Evolutionary conservation across 2,329 filamentous ascomycete species (phyloP).

Genomic region (Atkinsonella texensis): DNA sequence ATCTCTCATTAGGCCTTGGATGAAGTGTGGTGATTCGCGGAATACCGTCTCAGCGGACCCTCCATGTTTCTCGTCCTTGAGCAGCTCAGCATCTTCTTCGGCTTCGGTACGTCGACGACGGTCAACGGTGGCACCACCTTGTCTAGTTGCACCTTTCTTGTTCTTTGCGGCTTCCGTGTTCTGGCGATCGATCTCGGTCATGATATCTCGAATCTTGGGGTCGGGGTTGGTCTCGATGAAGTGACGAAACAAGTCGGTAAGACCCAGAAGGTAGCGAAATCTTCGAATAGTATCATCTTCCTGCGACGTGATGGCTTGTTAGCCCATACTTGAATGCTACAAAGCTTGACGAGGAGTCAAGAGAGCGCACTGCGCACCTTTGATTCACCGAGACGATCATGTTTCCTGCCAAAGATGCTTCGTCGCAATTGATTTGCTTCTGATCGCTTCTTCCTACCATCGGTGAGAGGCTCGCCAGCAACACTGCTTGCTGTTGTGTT

Average conservation of each 20-base stretch:
- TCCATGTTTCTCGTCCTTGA: slow-evolving; percentile 80
- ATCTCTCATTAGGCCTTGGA: slow-evolving; percentile 84
- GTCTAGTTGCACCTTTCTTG: slow-evolving; percentile 64
- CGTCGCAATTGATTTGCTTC: slow-evolving; percentile 84
- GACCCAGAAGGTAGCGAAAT: slow-evolving; percentile 86
- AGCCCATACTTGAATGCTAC: neutral
- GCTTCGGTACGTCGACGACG: slow-evolving; percentile 84
- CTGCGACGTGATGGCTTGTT: slow-evolving; percentile 29
- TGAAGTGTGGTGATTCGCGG: slow-evolving; percentile 82
- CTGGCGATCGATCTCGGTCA: slow-evolving; percentile 87
- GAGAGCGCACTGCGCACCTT: slow-evolving; percentile 47
- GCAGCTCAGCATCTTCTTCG: slow-evolving; percentile 85
- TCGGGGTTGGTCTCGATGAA: slow-evolving; percentile 98
- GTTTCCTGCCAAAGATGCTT: slow-evolving; percentile 90
- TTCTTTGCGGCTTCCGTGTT: slow-evolving; percentile 61
- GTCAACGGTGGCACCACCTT: slow-evolving; percentile 71
- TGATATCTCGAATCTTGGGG: slow-evolving; percentile 85
- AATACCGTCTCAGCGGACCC: slow-evolving; percentile 82
- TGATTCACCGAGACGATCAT: slow-evolving; percentile 79
- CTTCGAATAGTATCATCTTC: slow-evolving; percentile 91
- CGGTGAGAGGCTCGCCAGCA: slow-evolving; percentile 57
- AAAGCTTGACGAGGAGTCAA: neutral
- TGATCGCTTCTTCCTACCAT: slow-evolving; percentile 75
- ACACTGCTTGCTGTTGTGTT: slow-evolving; percentile 74
- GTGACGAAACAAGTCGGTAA: slow-evolving; percentile 95